Conservation (phyloP, 805 yeast species). For the Saccharomycopsis oosterbeekiorum region DNA sequence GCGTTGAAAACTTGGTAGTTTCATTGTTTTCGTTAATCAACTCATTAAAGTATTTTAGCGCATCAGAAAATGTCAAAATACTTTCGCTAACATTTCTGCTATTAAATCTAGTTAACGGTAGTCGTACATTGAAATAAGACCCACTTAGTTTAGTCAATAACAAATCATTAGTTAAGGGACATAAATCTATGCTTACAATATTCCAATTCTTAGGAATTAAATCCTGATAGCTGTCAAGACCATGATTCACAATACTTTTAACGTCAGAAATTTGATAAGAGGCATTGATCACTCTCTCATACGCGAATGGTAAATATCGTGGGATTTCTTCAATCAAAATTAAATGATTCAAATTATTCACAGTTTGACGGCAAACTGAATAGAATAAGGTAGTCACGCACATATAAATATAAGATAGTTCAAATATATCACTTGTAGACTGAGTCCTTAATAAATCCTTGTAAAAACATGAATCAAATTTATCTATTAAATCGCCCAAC, state of each 20-base stretch:
- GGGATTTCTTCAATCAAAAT: slow-evolving; percentile 2
- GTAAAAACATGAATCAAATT: not conserved
- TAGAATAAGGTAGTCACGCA: not conserved
- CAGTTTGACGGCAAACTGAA: not conserved
- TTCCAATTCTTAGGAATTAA: slow-evolving; percentile 43
- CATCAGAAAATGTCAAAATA: slow-evolving; percentile 35
- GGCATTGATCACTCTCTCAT: slow-evolving; percentile 6
- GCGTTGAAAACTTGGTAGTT: slow-evolving; percentile 35
- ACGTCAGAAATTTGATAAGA: not conserved
- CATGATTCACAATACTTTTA: not conserved
- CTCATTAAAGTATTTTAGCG: slow-evolving; percentile 33
- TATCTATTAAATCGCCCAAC: not conserved
- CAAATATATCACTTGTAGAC: not conserved
- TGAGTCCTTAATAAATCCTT: not conserved
- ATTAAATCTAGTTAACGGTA: slow-evolving; percentile 49
- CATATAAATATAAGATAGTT: not conserved
- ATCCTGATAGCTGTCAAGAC: not conserved
- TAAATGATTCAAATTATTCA: not conserved
- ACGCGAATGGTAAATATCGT: slow-evolving; percentile 14
- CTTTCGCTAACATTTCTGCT: slow-evolving; percentile 36
- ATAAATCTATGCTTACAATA: slow-evolving; percentile 51
- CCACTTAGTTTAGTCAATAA: slow-evolving; percentile 36
- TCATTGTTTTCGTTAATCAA: slow-evolving; percentile 55
- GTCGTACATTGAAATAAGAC: slow-evolving; percentile 38
- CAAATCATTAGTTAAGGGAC: slow-evolving; percentile 48